Evolutionary conservation across 2,329 filamentous ascomycete species (phyloP), one percentile per base, ranked within the genome.

Genomic region (Arthrobotrys sinensis): DNA sequence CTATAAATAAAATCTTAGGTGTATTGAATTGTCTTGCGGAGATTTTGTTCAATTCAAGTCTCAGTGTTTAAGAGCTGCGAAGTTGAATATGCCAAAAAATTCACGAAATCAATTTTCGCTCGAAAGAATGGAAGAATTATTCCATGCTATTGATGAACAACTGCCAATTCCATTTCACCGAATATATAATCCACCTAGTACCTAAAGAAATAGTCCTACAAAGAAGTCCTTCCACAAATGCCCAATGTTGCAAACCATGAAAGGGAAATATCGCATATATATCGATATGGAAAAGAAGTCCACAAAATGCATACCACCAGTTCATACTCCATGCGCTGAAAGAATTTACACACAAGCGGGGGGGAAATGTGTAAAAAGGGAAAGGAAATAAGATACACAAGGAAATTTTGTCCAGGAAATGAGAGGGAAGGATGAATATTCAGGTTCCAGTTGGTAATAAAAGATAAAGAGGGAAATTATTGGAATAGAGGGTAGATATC

Each of bases 311-410:
- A 60, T 65, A 46, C 55, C 65, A 40, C 71, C 52, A 40, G 55
- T 43, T 76, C 52, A 53, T 67, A 75, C 70, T 75, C 70, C 70
- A 63, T 67, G 45, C 57, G 48, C 46, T 68, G 5, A 50, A 68
- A 70, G n/a, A 21, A 16, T 43, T 62, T 62, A 43, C 12, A 52
- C 12, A 53, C 16, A 65, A 7, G 24, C n/a, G 40, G 24, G 63
- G 21, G 43, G 28, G 46, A 24, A 16, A 32, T 32, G 24, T 48
- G 50, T 12, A 34, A 24, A 48, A 19, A 55, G 24, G 21, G 64
- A 24, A 64, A 16, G 38, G 50, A 43, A 24, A 55, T 14, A 14
- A 36, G 28, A 60, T n/a, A 57, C 53, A 40, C 36, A 50, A 69
- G 45, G 53, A 46, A 32, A 43, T 46, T 52, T 48, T 34, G 43